Base-by-base conservation (phyloP, 2,329 filamentous ascomycete species). In the Fusarium decemcellulare region DNA sequence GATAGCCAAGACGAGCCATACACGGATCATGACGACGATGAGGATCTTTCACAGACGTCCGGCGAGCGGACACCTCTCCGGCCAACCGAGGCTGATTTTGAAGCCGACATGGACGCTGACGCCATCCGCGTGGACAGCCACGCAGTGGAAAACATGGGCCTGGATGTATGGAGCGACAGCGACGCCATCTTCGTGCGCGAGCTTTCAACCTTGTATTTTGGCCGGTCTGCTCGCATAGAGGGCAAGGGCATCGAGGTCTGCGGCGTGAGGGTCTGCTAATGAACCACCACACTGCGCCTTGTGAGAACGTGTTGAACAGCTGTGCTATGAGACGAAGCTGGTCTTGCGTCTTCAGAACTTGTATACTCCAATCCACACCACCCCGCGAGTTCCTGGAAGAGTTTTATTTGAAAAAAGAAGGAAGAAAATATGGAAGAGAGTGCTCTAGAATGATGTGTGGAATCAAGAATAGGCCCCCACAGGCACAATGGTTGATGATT, bases 161-260 rank as follows among this genome's bases (percentile, higher is more conserved):
- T 96, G 18, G 93, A 96, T 72, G 85, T 90, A 1, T 96, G 93
- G 92, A 94, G 91, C 76, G 83, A 86, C 34, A 83, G 83, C 15
- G 93, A 95, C 76, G 88, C 87, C n/a, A 83, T 83, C 4, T 95
- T 95, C 74, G 86, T 93, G 15, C 82, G 82, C 66, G 89, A 90
- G 58, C 82, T 92, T 53, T 82, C 88, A 46, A 84, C 79, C 66
- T 80, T 87, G 68, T 95, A 93, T 80, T 94, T 93, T 80, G 88
- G 84, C 32, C 83, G 90, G 15, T 79, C 84, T 48, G 90, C 89
- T 10, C 84, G 85, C 69, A 87, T 93, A 18, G 88, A 93, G 76
- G 88, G 89, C 37, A 90, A 90, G 74, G 88, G 87, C n/a, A 84
- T 94, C 3, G 90, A 93, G 75, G 87, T 93, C n/a, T 94, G 92